Evolutionary conservation across 2,329 filamentous ascomycete genomes (phyloP).

Genomic region (Ramularia endophylla): DNA sequence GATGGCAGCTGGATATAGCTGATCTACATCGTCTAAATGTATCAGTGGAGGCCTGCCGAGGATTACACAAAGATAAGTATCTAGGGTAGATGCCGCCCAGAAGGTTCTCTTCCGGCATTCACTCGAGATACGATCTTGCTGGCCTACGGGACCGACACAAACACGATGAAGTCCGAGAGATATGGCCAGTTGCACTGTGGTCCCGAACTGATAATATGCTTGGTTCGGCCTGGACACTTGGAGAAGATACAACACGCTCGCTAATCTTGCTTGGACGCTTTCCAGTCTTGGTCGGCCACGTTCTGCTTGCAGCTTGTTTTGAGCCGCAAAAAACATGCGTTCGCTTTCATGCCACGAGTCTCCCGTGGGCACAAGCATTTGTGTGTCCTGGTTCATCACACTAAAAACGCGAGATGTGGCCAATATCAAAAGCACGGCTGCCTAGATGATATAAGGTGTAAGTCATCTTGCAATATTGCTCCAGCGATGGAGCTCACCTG

Average conservation of each 20-base stretch:
- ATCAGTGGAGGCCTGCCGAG: slow-evolving; percentile 34
- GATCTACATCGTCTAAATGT: slow-evolving; percentile 31
- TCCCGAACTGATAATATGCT: slow-evolving; percentile 35
- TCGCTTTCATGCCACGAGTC: slow-evolving; percentile 24
- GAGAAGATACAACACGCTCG: slow-evolving; percentile 36
- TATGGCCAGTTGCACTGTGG: slow-evolving; percentile 33
- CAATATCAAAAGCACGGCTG: slow-evolving; percentile 49
- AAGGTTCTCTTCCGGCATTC: slow-evolving; percentile 35
- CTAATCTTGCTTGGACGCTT: slow-evolving; percentile 38
- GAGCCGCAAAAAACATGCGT: slow-evolving; percentile 21
- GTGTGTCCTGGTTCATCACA: slow-evolving; percentile 15
- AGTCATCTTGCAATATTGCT: neutral
- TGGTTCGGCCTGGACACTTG: slow-evolving; percentile 33
- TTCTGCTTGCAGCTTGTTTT: slow-evolving; percentile 19
- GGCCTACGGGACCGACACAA: slow-evolving; percentile 13
- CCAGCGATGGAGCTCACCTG: slow-evolving; percentile 15
- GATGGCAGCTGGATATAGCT: slow-evolving; percentile 21
- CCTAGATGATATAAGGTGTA: slow-evolving; percentile 14
- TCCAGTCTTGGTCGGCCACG: slow-evolving; percentile 24
- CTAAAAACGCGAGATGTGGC: slow-evolving; percentile 39
- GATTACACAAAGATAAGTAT: slow-evolving; percentile 36
- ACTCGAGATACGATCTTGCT: slow-evolving; percentile 17
- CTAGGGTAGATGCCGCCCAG: slow-evolving; percentile 36
- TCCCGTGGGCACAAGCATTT: slow-evolving; percentile 14
- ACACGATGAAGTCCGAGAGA: slow-evolving; percentile 33